Conservation (phyloP, 176 grass and related monocot species). For the Elymus sibiricus region DNA sequence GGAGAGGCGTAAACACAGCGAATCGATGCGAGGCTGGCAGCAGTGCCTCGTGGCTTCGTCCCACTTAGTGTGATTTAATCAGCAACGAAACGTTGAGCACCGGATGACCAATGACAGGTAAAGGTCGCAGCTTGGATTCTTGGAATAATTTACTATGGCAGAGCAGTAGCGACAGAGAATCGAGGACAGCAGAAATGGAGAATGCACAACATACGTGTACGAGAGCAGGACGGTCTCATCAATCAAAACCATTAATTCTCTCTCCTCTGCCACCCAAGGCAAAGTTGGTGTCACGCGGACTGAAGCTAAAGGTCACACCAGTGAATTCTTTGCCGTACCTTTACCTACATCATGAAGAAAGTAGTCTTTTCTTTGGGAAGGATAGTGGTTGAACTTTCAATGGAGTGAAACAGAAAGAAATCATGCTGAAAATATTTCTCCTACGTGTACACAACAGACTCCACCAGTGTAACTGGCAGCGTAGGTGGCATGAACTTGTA, state of each 20-base stretch:
- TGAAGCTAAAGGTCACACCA: neutral
- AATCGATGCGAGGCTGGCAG: too few relatives aligned
- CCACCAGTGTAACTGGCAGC: neutral
- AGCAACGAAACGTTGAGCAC: too few relatives aligned
- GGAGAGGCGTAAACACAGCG: too few relatives aligned
- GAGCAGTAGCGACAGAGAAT: neutral
- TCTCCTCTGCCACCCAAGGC: neutral
- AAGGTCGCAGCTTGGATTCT: too few relatives aligned
- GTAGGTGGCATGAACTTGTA: neutral
- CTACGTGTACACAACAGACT: neutral
- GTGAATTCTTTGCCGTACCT: neutral
- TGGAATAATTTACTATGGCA: too few relatives aligned
- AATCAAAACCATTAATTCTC: neutral
- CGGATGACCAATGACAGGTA: too few relatives aligned
- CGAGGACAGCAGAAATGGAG: too few relatives aligned
- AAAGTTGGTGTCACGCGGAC: neutral
- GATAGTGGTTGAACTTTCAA: neutral
- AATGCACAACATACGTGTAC: neutral
- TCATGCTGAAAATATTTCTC: neutral
- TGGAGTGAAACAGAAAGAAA: neutral
- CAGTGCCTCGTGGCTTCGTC: too few relatives aligned
- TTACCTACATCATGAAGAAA: neutral
- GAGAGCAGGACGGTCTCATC: neutral
- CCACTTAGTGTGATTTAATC: too few relatives aligned
- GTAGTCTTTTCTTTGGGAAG: neutral